Conservation (phyloP, 164 flowering plant genomes). For the Chimonanthus praecox region DNA sequence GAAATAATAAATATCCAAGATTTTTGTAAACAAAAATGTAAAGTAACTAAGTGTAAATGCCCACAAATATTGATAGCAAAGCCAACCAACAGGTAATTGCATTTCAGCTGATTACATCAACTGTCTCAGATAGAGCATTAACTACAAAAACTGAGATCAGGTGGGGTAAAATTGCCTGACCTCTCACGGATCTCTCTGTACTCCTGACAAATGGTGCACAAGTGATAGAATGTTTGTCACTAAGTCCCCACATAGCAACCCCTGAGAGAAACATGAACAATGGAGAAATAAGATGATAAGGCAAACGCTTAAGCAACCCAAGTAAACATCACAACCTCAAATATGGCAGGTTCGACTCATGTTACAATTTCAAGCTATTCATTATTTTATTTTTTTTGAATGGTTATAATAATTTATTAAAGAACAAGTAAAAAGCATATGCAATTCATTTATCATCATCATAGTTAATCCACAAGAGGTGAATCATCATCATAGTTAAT, state of each 20-base stretch:
- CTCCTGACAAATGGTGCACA: constrained; percentile 88
- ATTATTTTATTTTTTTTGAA: no score
- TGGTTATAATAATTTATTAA: no score
- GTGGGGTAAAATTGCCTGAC: constrained; percentile 23
- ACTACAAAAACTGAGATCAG: constrained; percentile 37
- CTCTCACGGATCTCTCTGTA: constrained; percentile 81
- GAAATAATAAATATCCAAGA: no score
- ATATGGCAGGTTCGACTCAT: no score
- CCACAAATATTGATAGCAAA: neutral
- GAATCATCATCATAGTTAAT: no score
- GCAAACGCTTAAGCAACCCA: no score
- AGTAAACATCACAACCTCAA: no score
- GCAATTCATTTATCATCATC: no score
- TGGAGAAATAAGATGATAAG: neutral
- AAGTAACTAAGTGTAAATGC: neutral
- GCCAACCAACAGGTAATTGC: neutral
- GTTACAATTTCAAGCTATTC: no score
- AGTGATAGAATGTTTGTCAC: constrained; percentile 76
- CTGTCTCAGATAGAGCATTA: constrained; percentile 55
- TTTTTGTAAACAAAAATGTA: no score
- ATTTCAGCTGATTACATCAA: constrained; percentile 28
- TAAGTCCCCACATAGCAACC: constrained; percentile 86
- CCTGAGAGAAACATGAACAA: constrained; percentile 35
- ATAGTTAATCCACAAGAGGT: no score
- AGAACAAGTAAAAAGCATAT: no score